These are phyloP conservation scores for Alternaria postmessia DNA, from an alignment of 2,329 filamentous ascomycete genomes.

Conservation along the genomic window DNA sequence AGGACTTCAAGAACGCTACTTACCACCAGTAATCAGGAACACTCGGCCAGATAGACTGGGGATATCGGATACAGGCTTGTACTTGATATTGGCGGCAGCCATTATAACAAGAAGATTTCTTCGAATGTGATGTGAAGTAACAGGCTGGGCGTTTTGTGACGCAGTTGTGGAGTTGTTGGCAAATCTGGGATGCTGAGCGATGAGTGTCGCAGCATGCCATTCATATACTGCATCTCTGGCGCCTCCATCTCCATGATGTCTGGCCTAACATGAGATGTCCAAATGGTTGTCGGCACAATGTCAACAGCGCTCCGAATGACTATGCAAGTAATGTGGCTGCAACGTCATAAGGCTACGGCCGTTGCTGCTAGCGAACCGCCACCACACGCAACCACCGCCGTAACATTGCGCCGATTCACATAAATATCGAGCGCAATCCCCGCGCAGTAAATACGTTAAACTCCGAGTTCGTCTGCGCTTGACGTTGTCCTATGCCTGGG, in stretches of 20 bases:
- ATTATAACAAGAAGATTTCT: not conserved
- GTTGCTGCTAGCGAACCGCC: constrained; percentile 2
- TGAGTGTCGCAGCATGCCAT: not conserved
- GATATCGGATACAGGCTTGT: constrained; percentile 16
- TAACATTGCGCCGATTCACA: constrained; percentile 1
- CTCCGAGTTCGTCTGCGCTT: not conserved
- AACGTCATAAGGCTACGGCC: not conserved
- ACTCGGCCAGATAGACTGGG: constrained; percentile 14
- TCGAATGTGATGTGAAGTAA: not conserved
- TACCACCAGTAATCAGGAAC: constrained; percentile 24
- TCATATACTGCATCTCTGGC: not conserved
- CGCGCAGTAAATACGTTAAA: not conserved
- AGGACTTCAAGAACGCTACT: not conserved
- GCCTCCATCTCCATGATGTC: not conserved
- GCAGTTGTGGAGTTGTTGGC: not conserved
- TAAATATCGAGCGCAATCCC: not conserved
- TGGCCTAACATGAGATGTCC: not conserved
- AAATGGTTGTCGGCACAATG: not conserved
- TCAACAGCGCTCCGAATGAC: not conserved
- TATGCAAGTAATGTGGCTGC: not conserved
- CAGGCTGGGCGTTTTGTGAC: not conserved
- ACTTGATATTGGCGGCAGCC: constrained; percentile 1
- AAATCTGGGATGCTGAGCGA: not conserved
- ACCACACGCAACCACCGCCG: not conserved
- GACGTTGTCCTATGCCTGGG: not conserved